Conservation (phyloP, 441 rosid genomes). For the Mallotus repandus region DNA sequence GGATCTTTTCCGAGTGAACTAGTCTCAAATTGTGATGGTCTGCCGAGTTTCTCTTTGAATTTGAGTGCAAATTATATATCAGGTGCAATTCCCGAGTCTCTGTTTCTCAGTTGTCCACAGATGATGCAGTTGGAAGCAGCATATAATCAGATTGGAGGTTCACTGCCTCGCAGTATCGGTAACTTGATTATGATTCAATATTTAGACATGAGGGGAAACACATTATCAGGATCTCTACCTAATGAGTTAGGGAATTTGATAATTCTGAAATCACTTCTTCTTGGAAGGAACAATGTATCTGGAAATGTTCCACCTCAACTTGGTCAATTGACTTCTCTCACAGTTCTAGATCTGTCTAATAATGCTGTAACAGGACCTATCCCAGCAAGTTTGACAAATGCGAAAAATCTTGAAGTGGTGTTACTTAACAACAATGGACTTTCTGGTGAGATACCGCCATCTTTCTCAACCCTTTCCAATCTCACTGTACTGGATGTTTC, state of each 20-base stretch:
- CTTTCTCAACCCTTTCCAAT: slow-evolving; percentile 43
- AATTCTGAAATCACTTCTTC: slow-evolving; percentile 38
- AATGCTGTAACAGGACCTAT: slow-evolving; percentile 53
- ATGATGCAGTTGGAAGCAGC: slow-evolving; percentile 52
- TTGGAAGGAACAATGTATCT: slow-evolving; percentile 46
- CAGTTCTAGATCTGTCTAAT: slow-evolving; percentile 56
- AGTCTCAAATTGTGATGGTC: slow-evolving; percentile 39
- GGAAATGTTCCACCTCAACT: slow-evolving; percentile 55
- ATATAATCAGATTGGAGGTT: slow-evolving; percentile 48
- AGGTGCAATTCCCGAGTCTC: slow-evolving; percentile 32
- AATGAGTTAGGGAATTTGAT: slow-evolving; percentile 43
- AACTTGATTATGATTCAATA: slow-evolving; percentile 43
- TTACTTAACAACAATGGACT: slow-evolving; percentile 50
- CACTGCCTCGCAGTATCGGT: slow-evolving; percentile 39
- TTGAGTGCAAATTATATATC: slow-evolving; percentile 51
- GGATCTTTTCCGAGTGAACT: slow-evolving; percentile 43
- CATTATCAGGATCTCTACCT: slow-evolving; percentile 47
- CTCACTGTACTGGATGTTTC: slow-evolving; percentile 50
- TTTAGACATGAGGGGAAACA: slow-evolving; percentile 51
- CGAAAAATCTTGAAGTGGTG: slow-evolving; percentile 40
- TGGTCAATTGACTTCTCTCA: slow-evolving; percentile 42
- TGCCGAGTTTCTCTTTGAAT: slow-evolving; percentile 46
- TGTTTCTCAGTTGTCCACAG: slow-evolving; percentile 35
- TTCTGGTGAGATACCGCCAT: slow-evolving; percentile 55
- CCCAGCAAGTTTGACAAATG: slow-evolving; percentile 45